A percentile compares a stretch with the other conserved stretches of the same genome.
These are phyloP conservation scores for Trichoderma afroharzianum DNA, from an alignment of 2,329 filamentous ascomycete genomes.

Conservation along the genomic window DNA sequence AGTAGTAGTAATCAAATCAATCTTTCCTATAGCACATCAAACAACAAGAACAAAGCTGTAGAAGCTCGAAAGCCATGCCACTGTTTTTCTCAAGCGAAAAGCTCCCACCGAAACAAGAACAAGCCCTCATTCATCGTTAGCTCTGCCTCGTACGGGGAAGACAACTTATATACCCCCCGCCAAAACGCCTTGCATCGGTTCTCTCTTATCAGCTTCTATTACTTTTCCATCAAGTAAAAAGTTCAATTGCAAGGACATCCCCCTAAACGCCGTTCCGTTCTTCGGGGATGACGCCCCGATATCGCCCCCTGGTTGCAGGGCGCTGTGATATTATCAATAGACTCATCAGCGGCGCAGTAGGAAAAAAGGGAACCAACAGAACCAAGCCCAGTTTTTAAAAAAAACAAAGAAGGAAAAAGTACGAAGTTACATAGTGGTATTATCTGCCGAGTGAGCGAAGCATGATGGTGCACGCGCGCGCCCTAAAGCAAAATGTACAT, in stretches of 20 bases:
- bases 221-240: background rate
- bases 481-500: background rate
- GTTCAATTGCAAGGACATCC: background rate
- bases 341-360: background rate
- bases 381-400: background rate
- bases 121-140: background rate
- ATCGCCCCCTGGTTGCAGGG: background rate
- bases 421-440: background rate
- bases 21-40: background rate
- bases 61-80: background rate
- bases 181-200: background rate
- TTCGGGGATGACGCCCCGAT: conserved; percentile 1
- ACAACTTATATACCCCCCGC: background rate
- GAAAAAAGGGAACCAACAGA: background rate
- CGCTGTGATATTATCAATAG: background rate
- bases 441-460: background rate
- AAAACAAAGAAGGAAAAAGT: background rate
- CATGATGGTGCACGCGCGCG: background rate
- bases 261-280: background rate
- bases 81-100: background rate
- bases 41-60: background rate
- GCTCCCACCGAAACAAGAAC: background rate
- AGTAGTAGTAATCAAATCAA: background rate
- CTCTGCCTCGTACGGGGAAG: background rate
- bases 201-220: background rate